phyloP scores from a whole-genome alignment of 2,329 filamentous ascomycete genomes.

The Fusarium penzigii region DNA sequence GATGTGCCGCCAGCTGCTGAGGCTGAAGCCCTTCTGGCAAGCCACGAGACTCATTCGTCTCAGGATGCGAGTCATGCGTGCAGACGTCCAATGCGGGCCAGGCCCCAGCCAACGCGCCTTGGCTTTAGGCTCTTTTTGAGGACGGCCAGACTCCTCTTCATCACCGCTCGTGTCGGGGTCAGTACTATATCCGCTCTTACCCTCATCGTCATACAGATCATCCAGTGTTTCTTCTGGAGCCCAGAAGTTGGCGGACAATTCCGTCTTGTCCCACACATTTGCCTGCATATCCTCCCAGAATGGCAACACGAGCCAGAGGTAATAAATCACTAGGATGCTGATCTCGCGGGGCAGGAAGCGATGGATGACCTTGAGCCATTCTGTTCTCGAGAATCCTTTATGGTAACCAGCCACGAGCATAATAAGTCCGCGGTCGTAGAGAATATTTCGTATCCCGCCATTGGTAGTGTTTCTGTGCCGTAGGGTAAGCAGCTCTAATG shows the following conservation, averaged over 20 bases:
- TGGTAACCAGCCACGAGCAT: not conserved
- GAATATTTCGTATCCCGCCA: too few species aligned
- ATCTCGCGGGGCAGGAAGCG: not conserved
- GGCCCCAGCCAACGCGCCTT: not conserved
- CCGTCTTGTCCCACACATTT: not conserved
- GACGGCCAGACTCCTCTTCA: not conserved
- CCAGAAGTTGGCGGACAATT: not conserved
- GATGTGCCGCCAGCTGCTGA: conserved; percentile 1
- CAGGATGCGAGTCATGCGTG: not conserved
- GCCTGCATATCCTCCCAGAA: not conserved
- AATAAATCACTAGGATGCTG: not conserved
- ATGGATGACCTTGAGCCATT: not conserved
- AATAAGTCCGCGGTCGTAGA: not conserved
- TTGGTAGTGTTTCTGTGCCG: not conserved
- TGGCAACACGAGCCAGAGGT: not conserved
- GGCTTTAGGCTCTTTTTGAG: not conserved
- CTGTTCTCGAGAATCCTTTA: not conserved
- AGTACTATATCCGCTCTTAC: not conserved
- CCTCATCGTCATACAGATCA: not conserved
- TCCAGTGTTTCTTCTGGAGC: not conserved
- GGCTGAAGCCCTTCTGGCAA: not conserved
- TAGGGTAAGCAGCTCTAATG: not conserved
- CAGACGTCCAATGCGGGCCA: not conserved
- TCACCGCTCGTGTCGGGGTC: too few species aligned
- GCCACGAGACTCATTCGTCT: not conserved